A percentile compares a stretch with the other conserved stretches of the same genome.
Evolutionary conservation across 805 yeast genomes (phyloP).

Genomic region (Lipomyces kockii): DNA sequence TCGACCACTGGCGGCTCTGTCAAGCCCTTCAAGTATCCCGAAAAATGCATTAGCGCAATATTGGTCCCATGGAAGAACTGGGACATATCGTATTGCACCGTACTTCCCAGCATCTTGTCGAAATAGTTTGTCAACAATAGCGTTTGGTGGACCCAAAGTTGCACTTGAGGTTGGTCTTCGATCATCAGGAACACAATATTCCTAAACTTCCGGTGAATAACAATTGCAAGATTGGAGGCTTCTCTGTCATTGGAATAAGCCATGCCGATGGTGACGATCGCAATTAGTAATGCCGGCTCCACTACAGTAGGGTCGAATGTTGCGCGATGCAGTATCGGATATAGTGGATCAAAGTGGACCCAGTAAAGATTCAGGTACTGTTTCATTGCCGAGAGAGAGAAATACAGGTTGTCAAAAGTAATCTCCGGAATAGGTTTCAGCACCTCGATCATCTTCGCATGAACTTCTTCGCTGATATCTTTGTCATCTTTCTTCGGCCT

Average conservation of each 20-base stretch:
- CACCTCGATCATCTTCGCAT: slow-evolving; percentile 30
- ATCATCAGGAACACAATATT: slow-evolving; percentile 42
- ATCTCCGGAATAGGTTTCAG: slow-evolving; percentile 36
- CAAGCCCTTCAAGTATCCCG: slow-evolving; percentile 42
- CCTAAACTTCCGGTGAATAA: slow-evolving; percentile 40
- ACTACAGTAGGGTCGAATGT: slow-evolving; percentile 42
- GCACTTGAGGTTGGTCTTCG: slow-evolving; percentile 41
- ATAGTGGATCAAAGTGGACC: slow-evolving; percentile 47
- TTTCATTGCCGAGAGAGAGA: slow-evolving; percentile 33
- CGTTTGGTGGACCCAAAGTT: slow-evolving; percentile 43
- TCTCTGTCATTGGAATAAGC: slow-evolving; percentile 39
- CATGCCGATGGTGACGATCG: slow-evolving; percentile 45
- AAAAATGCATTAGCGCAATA: slow-evolving; percentile 41
- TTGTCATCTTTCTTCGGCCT: slow-evolving; percentile 9
- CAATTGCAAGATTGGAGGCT: slow-evolving; percentile 40
- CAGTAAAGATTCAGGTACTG: slow-evolving; percentile 46
- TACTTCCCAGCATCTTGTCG: slow-evolving; percentile 42
- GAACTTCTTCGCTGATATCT: slow-evolving; percentile 18
- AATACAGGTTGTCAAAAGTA: slow-evolving; percentile 24
- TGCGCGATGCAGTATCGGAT: slow-evolving; percentile 50
- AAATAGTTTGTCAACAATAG: slow-evolving; percentile 42
- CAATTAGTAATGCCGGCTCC: slow-evolving; percentile 39
- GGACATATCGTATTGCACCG: slow-evolving; percentile 43
- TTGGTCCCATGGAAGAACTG: slow-evolving; percentile 44
- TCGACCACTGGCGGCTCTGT: slow-evolving; percentile 36